Evolutionary conservation across 495 filamentous ascomycete genomes (phyloP).

Genomic region (Penicillium turbatum): DNA sequence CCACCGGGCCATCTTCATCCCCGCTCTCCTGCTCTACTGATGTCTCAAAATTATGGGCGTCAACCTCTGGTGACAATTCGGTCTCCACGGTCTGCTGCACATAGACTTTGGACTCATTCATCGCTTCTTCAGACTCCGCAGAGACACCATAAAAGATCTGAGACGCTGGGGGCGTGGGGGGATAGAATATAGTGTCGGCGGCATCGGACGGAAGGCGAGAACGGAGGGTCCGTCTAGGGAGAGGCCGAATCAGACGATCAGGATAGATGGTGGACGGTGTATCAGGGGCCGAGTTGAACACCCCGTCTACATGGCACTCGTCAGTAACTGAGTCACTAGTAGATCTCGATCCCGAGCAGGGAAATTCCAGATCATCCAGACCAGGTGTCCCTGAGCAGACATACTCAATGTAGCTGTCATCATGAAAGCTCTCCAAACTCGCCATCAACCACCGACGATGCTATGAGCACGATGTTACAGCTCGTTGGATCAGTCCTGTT

Average conservation of each 20-base stretch:
- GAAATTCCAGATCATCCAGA: constrained; percentile 14
- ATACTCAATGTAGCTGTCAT: constrained; percentile 51
- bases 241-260: constrained; percentile 85
- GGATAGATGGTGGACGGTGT: constrained; percentile 72
- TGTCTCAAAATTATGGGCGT: constrained; percentile 39
- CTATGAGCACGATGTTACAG: constrained; percentile 13
- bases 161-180: constrained; percentile 61
- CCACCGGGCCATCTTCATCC: constrained; percentile 44
- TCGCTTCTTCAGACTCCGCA: constrained; percentile 37
- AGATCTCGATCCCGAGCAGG: constrained; percentile 16
- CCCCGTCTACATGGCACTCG: constrained; percentile 43
- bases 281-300: constrained; percentile 61
- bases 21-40: constrained; percentile 42
- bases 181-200: constrained; percentile 76
- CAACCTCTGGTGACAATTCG: constrained; percentile 48
- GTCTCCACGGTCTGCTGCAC: constrained; percentile 39
- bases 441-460: constrained; percentile 32
- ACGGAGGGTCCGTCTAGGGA: constrained; percentile 81
- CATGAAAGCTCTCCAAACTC: constrained; percentile 33
- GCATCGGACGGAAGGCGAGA: constrained; percentile 80
- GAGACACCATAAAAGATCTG: constrained; percentile 75
- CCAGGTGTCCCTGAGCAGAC: constrained; percentile 31
- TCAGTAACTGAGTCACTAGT: constrained; percentile 42
- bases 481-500: constrained; percentile 9
- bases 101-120: constrained; percentile 44